phyloP scores from a whole-genome alignment of 1,139 yeast genomes.

The Yarrowia galli region DNA sequence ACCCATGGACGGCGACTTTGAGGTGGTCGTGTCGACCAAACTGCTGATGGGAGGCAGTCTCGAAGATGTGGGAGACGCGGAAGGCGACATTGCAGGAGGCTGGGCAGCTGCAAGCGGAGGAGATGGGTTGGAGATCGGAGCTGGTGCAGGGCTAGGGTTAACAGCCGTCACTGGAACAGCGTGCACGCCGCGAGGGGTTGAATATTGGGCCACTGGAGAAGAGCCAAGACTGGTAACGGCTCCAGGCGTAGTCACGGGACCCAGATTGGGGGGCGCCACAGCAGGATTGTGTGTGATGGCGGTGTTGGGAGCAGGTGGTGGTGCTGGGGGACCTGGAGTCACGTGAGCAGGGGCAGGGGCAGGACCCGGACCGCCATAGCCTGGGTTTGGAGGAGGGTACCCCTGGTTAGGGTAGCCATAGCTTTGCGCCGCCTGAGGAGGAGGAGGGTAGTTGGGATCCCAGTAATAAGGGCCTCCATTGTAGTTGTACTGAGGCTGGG shows the following conservation, averaged over 20 bases:
- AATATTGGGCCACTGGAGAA: background rate
- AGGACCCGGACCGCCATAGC: too few relatives aligned
- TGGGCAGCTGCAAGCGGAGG: background rate
- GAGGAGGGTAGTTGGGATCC: constrained; percentile 1
- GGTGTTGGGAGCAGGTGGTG: too few relatives aligned
- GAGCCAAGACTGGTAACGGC: background rate
- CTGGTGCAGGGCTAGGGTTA: background rate
- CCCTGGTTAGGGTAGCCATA: background rate
- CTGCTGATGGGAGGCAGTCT: constrained; percentile 20
- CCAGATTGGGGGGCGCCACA: background rate
- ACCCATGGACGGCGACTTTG: background rate
- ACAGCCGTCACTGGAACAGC: too few relatives aligned
- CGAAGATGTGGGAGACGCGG: background rate
- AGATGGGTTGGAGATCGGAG: background rate
- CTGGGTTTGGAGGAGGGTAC: too few relatives aligned
- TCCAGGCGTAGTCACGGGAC: background rate
- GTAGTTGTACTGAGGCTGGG: constrained; percentile 1
- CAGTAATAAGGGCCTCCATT: constrained; percentile 2
- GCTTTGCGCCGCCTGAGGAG: background rate
- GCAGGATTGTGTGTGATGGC: too few relatives aligned
- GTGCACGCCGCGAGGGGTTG: too few relatives aligned
- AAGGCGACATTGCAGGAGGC: background rate
- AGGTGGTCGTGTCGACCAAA: background rate
- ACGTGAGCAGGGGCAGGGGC: too few relatives aligned
- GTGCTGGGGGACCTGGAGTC: too few relatives aligned